Percentiles rank a stretch among this genome's conserved stretches.
These are phyloP conservation scores for Pythium guiyangense DNA, from an alignment of 352 stramenopile genomes.

Conservation along the genomic window DNA sequence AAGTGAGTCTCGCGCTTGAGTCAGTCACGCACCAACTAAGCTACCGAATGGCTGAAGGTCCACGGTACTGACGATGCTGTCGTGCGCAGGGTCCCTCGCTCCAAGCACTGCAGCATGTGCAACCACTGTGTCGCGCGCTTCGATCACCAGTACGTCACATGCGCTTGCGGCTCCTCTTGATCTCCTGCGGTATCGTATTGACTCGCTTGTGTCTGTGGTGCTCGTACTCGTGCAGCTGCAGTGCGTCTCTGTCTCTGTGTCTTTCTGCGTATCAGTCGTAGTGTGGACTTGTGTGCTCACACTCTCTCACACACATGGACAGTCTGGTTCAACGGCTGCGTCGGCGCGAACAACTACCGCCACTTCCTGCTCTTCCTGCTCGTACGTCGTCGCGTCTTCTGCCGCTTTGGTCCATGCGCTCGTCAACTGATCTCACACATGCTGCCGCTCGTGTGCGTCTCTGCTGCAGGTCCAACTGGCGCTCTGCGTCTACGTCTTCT, in stretches of 20 bases:
- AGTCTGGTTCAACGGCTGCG: constrained; percentile 86
- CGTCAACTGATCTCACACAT: not conserved
- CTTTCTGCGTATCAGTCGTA: too few species aligned
- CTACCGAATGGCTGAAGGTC: too few species aligned
- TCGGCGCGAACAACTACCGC: constrained; percentile 59
- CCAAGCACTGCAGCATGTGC: constrained; percentile 89
- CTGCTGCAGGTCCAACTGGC: constrained; percentile 36
- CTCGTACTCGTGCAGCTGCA: constrained; percentile 22
- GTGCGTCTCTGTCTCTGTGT: constrained; percentile 15
- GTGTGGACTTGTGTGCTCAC: too few species aligned
- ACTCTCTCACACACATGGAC: not conserved
- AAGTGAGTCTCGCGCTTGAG: constrained; percentile 46
- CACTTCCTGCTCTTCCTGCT: constrained; percentile 67
- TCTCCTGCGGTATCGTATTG: not conserved
- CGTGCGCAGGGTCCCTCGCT: constrained; percentile 56
- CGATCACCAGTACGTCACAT: constrained; percentile 89
- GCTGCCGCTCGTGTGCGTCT: not conserved
- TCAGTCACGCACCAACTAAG: not conserved
- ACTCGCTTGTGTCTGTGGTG: not conserved
- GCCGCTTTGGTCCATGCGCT: not conserved
- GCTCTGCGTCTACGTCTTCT: constrained; percentile 48
- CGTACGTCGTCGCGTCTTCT: too few species aligned
- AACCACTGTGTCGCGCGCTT: constrained; percentile 86
- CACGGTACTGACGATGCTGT: not conserved
- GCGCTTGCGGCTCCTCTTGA: too few species aligned